phyloP scores from a whole-genome alignment of 1,139 yeast species.

The Schwanniomyces etchellsii region DNA sequence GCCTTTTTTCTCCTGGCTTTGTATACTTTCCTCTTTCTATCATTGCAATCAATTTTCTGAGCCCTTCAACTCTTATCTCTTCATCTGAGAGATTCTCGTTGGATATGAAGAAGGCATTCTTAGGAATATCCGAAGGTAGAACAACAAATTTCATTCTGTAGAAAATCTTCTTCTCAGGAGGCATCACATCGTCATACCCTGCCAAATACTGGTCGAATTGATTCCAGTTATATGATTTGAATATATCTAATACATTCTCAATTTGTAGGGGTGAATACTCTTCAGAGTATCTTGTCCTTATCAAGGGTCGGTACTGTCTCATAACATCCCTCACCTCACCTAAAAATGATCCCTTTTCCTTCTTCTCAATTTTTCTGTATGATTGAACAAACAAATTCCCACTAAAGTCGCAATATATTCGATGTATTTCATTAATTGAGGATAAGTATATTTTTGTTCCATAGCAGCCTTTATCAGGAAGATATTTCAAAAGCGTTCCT shows the following conservation, averaged over 20 bases:
- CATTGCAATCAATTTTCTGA: slow-evolving; percentile 62
- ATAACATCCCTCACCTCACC: slow-evolving; percentile 8
- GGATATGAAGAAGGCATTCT: slow-evolving; percentile 43
- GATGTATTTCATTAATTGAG: slow-evolving; percentile 77
- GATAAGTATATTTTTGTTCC: slow-evolving; percentile 70
- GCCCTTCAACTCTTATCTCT: slow-evolving; percentile 83
- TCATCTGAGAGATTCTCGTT: slow-evolving; percentile 70
- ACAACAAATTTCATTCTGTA: slow-evolving; percentile 77
- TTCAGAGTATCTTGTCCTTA: slow-evolving; percentile 75
- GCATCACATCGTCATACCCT: slow-evolving; percentile 73
- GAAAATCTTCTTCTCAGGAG: slow-evolving; percentile 52
- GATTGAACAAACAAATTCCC: slow-evolving; percentile 75
- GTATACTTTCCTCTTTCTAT: slow-evolving; percentile 56
- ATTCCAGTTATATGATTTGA: slow-evolving; percentile 77
- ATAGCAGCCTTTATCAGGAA: slow-evolving; percentile 31
- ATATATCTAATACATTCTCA: slow-evolving; percentile 48
- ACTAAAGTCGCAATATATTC: slow-evolving; percentile 66
- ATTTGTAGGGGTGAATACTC: slow-evolving; percentile 56
- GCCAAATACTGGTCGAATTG: slow-evolving; percentile 85
- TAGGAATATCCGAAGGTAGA: slow-evolving; percentile 67
- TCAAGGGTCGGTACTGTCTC: slow-evolving; percentile 44
- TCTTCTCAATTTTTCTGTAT: slow-evolving; percentile 32
- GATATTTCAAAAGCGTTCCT: slow-evolving; percentile 38
- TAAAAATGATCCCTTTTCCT: slow-evolving; percentile 12
- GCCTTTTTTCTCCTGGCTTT: slow-evolving; percentile 36